phyloP scores from a whole-genome alignment of 148 eudicot species.

The Nepenthes gracilis region DNA sequence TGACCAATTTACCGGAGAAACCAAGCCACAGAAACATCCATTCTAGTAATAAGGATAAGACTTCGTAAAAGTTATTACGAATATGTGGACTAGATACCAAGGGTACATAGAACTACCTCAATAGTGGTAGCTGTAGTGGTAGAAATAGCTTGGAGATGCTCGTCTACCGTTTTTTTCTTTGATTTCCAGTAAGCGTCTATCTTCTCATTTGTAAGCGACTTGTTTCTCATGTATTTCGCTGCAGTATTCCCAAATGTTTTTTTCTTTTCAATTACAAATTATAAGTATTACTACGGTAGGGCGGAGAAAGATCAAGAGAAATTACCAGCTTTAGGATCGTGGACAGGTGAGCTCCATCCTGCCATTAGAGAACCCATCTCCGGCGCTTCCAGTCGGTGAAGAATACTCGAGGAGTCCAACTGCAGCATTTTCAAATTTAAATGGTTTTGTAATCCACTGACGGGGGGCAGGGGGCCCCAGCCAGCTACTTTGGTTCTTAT shows the following conservation, averaged over 20 bases:
- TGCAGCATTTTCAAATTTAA: too few relatives aligned
- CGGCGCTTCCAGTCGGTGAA: too few relatives aligned
- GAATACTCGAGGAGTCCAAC: too few relatives aligned
- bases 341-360: conserved; percentile 44
- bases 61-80: too few relatives aligned
- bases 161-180: conserved; percentile 41
- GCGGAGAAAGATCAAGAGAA: not conserved
- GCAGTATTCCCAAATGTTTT: not conserved
- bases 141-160: conserved; percentile 29
- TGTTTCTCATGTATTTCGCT: conserved; percentile 51
- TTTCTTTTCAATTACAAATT: not conserved
- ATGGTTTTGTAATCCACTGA: too few relatives aligned
- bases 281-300: not conserved
- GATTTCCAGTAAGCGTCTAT: conserved; percentile 66
- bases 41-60: too few relatives aligned
- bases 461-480: too few relatives aligned
- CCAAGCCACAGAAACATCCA: too few relatives aligned
- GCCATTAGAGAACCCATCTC: conserved; percentile 59
- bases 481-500: too few relatives aligned
- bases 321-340: conserved; percentile 43
- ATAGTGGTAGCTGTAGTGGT: not conserved
- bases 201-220: conserved; percentile 47
- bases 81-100: too few relatives aligned
- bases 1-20: too few relatives aligned
- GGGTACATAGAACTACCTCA: not conserved